Base-by-base conservation (phyloP, 768 basidiomycete species). In the Mycena polygramma region DNA sequence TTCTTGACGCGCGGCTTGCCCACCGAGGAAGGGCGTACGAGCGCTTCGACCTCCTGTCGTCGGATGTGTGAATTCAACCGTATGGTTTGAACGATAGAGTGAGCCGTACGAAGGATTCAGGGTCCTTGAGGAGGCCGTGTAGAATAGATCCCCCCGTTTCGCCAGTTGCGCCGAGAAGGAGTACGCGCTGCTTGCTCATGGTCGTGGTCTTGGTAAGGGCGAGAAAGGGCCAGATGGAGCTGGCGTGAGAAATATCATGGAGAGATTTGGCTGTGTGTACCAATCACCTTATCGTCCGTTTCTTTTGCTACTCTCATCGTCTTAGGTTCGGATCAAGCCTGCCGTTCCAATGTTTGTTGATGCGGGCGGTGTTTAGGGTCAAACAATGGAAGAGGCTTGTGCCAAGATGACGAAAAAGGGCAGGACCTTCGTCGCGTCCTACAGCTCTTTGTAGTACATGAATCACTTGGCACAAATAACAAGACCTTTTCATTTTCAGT, bases 21-120 rank as follows among this genome's bases (percentile, higher is more conserved):
- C 41, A 19, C 52, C 7, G 63, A 64, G 3, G 53, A 26, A 1
- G 63, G 63, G 13, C 63, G 63, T 24, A 64, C 54, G 15, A 64
- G 53, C 22, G 63, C 63, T 30, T 64, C 63, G 22, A 64, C 63
- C 11, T 54, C 39, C 63, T 64, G 15, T 41, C 15, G 8, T n/a
- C n/a, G n/a, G n/a, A 11, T 15, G 9, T 26, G 26, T 2, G 30
- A 26, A 17, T 24, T 51, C 22, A 22, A 14, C 11, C n/a, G n/a
- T n/a, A 30, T 51, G 11, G n/a, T 13, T 24, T 24, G n/a, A 13
- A 26, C 22, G 24, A 2, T 9, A 26, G 14, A 22, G n/a, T 30
- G 15, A 24, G 6, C 6, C 30, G 24, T 52, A 63, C 61, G 19
- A 63, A 63, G 17, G 49, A 63, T 6, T 63, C 36, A 1, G 10